Base-by-base conservation (phyloP, 148 eudicot species). In the Rheum nobile region DNA sequence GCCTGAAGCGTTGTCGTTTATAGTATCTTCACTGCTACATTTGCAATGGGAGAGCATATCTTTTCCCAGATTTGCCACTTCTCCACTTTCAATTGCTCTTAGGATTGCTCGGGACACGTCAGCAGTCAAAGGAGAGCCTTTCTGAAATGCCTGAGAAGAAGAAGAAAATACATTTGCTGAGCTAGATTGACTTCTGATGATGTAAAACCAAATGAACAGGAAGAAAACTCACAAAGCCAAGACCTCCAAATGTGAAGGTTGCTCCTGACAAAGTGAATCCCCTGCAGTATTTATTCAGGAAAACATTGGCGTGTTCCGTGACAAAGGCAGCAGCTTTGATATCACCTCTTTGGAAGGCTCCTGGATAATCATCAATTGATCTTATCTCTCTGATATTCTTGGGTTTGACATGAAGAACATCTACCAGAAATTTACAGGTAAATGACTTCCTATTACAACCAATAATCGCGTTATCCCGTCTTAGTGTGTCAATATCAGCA, bases 271-370 rank as follows among this genome's bases (percentile, higher is more conserved):
- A 52, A 55, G 81, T 70, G 63, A 77, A 85, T 11, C 80, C 77
- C 19, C 47, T 65, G 75, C 87, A 82, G n/a, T 82, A 77, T 39
- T 77, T 74, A 21, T 81, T 77, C 6, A 84, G 63, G 71, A 84
- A 84, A 4, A 84, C 76, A 29, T 82, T 76, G 39, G 87, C 83
- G 34, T 82, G 83, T 9, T 77, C 76, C 14, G 77, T 65, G 39
- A 80, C 77, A 44, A 85, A 75, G 78, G 79, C 82, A 54, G 85
- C 87, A 31, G 82, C 87, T 24, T 71, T 71, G 28, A 85, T 85
- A 22, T 80, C 72, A 29, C 87, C 82, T 31, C 72, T 77, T 55
- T 78, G 50, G 39, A 85, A 85, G 46, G 85, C 82, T n/a, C 9
- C 24, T 0, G 71, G 76, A 74, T 85, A 82, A 34, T 73, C 83